Evolutionary conservation across 2,329 filamentous ascomycete genomes (phyloP).

Genomic region (Microsporum canis): DNA sequence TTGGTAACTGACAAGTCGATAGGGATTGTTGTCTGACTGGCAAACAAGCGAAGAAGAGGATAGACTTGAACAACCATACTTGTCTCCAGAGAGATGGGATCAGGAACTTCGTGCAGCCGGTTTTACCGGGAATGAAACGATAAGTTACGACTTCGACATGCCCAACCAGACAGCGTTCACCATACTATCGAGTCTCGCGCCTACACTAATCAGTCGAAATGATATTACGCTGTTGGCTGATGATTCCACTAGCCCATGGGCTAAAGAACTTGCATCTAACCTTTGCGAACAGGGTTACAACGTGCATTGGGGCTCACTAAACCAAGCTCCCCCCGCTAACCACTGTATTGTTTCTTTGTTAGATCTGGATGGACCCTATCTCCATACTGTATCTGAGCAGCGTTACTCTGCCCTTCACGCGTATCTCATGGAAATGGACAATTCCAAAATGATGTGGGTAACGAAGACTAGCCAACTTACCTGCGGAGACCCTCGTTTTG

Average conservation of each 20-base stretch:
- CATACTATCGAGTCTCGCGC: neutral
- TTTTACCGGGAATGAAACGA: neutral
- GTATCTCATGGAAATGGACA: neutral
- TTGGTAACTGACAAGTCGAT: neutral
- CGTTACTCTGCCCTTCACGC: neutral
- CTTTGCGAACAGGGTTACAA: neutral
- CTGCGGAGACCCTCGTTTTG: slow-evolving; percentile 6
- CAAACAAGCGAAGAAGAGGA: neutral
- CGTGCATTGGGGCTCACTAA: neutral
- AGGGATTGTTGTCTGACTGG: neutral
- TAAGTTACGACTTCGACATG: neutral
- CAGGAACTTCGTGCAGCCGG: neutral
- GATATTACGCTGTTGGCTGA: neutral
- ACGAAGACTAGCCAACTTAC: neutral
- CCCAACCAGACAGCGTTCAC: neutral
- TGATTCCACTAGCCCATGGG: neutral
- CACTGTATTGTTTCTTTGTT: slow-evolving; percentile 2
- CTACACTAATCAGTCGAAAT: no score
- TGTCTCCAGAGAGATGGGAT: neutral
- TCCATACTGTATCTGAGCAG: slow-evolving; percentile 23
- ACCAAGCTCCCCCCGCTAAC: neutral
- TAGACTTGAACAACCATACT: neutral
- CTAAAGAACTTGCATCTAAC: neutral
- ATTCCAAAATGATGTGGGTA: slow-evolving; percentile 11
- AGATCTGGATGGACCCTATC: slow-evolving; percentile 25